Percentiles rank a stretch among this genome's conserved stretches.
phyloP scores from a whole-genome alignment of 441 rosid species.

The Capsella rubella region DNA sequence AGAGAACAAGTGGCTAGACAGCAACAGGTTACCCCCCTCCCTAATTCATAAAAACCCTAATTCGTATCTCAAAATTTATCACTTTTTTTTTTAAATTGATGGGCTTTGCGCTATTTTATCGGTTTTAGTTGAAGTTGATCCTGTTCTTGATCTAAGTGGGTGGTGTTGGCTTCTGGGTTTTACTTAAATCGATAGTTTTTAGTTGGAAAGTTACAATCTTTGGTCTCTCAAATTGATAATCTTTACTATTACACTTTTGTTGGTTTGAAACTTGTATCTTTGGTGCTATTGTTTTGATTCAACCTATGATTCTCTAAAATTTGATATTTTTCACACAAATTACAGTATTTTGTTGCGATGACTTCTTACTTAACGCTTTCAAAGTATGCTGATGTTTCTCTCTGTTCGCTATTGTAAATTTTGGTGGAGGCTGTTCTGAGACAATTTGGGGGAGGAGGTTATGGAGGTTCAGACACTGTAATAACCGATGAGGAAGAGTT shows the following conservation, averaged over 20 bases:
- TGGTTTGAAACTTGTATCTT: neutral
- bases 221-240: neutral
- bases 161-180: neutral
- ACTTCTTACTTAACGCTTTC: neutral
- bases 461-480: conserved; percentile 76
- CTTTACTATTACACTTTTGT: neutral
- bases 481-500: conserved; percentile 80
- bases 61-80: neutral
- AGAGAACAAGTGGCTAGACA: conserved; percentile 94
- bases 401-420: neutral
- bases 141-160: neutral
- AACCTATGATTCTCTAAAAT: neutral
- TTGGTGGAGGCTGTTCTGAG: conserved; percentile 79
- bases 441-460: conserved; percentile 90
- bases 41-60: neutral
- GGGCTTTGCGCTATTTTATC: neutral
- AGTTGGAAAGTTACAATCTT: neutral
- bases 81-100: conserved; percentile 13
- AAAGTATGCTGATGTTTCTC: conserved; percentile 31
- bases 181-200: neutral
- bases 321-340: neutral
- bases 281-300: neutral
- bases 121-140: conserved; percentile 2
- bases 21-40: conserved; percentile 59
- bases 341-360: neutral